Percentiles rank a stretch among this genome's conserved stretches.
phyloP scores from a whole-genome alignment of 345 rosid species.

The Eucalyptus urophylla region DNA sequence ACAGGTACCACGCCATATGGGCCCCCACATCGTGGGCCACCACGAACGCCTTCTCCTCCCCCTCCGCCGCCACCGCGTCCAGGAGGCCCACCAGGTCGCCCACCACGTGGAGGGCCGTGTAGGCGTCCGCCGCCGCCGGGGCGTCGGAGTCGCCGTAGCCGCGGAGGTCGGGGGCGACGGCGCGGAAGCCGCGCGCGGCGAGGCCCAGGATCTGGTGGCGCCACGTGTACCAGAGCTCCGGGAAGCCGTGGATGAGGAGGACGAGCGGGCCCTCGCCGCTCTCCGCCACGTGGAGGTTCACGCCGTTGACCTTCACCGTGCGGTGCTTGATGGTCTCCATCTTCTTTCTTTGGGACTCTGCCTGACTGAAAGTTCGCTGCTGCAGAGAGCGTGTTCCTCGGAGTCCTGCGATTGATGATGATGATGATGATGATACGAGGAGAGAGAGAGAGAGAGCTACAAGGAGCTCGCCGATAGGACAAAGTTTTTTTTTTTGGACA shows the following conservation, averaged over 20 bases:
- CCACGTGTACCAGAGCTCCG: conserved; percentile 21
- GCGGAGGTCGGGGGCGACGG: conserved; percentile 21
- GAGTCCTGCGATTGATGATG: background rate
- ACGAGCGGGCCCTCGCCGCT: conserved; percentile 10
- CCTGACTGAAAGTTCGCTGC: background rate
- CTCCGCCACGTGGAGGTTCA: conserved; percentile 11
- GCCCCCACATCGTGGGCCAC: conserved; percentile 84
- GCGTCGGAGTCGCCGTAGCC: conserved; percentile 21
- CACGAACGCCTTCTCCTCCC: conserved; percentile 26
- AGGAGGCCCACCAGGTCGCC: background rate
- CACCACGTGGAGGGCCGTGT: conserved; percentile 1
- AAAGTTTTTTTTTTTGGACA: no score
- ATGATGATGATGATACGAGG: background rate
- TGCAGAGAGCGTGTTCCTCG: background rate
- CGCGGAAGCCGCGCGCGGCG: conserved; percentile 11
- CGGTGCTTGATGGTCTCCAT: background rate
- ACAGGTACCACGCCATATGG: conserved; percentile 44
- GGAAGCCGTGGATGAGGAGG: conserved; percentile 17
- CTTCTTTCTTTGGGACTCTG: background rate
- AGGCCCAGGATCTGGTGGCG: conserved; percentile 18
- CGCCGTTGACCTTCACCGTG: background rate
- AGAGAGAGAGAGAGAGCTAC: background rate
- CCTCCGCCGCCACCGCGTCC: background rate
- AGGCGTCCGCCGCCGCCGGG: background rate
- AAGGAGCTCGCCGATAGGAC: background rate